Evolutionary conservation across 805 yeast genomes (phyloP), one percentile per base, ranked within the genome.

Genomic region (Ogataea neopini): DNA sequence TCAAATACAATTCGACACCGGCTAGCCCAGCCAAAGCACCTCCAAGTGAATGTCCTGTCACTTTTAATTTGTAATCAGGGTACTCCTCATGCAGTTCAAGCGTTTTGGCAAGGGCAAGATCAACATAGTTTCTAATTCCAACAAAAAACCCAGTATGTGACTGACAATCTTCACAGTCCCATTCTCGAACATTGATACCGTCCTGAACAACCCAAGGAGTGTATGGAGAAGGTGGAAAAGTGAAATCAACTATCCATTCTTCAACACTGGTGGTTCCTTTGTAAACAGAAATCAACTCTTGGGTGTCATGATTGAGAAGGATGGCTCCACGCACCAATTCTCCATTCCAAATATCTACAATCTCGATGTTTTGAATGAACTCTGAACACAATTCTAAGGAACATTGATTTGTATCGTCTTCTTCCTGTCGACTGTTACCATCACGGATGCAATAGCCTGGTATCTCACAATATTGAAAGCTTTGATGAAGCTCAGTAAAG

Each of bases 31-130:
- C 84, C 43, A 84, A 62, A 0, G 91, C 90, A 6, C 84, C 95
- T 2, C 67, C 67, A 35, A 87, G 64, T 0, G 94, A 87, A 64
- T 88, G 96, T 0, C 95, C 95, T 1, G 82, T 69, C 1, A 84
- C 72, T 1, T 77, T 71, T 4, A 85, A 48, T 17, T 70, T 60
- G 59, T 81, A 84, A 19, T 71, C 74, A 0, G 81, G 77, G 56
- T 74, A 65, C 15, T 68, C 57, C 9, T 62, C 48, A 17, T 67
- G 60, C 15, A 74, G 56, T 1, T 55, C 50, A 11, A 64, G 56
- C 1, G 83, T 66, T 6, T 58, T 63, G 8, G 65, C 52, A 29
- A 77, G 59, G 28, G 76, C 68, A 9, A 64, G 55, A 2, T 59
- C 64, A 40, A 73, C 68, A 49, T 79, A 72, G 11, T 68, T 69